Evolutionary conservation across 2,329 filamentous ascomycete species (phyloP).

Genomic region (Leptoxyphium fumago): DNA sequence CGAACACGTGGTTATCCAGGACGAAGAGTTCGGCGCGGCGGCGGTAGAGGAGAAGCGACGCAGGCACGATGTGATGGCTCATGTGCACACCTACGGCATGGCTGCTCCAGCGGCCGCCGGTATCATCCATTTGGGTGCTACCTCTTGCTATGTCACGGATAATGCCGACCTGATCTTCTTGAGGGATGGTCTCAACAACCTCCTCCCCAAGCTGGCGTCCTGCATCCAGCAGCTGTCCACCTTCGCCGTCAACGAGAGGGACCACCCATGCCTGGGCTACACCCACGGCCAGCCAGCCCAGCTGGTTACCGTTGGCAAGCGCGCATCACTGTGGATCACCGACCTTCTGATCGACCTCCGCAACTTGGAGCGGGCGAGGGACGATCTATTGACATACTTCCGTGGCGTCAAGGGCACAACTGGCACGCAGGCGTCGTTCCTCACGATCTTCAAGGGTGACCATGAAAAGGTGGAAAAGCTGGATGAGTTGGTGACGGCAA

Average conservation of each 20-base stretch:
- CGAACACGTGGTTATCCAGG: conserved; percentile 28
- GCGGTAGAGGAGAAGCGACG: conserved; percentile 34
- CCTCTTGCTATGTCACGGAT: conserved; percentile 51
- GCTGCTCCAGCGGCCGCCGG: conserved; percentile 64
- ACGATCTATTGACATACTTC: conserved; percentile 48
- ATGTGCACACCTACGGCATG: conserved; percentile 47
- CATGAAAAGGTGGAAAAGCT: conserved; percentile 46
- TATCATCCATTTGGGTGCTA: conserved; percentile 67
- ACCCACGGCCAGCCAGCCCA: conserved; percentile 57
- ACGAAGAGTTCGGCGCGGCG: conserved; percentile 33
- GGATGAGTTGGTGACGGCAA: conserved; percentile 48
- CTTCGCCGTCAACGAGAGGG: conserved; percentile 62
- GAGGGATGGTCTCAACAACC: conserved; percentile 57
- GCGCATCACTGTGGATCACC: conserved; percentile 60
- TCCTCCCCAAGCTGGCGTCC: conserved; percentile 63
- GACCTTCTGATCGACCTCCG: conserved; percentile 63
- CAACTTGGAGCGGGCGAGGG: conserved; percentile 53
- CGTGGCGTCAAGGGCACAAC: conserved; percentile 62
- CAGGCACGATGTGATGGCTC: conserved; percentile 39
- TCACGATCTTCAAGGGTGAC: conserved; percentile 51
- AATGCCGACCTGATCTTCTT: conserved; percentile 69
- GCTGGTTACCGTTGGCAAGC: conserved; percentile 44
- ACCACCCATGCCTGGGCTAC: conserved; percentile 57
- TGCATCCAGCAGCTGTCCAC: conserved; percentile 58
- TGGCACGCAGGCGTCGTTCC: conserved; percentile 64